Evolutionary conservation across 768 basidiomycete species (phyloP).

Genomic region (Sarcodon aspratus): DNA sequence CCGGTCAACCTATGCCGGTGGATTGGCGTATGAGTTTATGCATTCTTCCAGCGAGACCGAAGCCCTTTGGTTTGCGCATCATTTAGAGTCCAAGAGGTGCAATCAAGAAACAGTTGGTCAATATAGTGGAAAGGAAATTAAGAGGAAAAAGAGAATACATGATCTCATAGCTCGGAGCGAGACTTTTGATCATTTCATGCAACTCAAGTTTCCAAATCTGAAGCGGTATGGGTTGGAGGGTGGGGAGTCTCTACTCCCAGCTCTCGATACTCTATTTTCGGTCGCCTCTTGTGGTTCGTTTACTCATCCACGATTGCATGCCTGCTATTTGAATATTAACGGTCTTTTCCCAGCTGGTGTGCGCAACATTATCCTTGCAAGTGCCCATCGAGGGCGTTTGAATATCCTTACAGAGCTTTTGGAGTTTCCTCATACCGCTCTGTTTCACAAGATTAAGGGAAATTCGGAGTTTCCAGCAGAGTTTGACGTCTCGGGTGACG

Average conservation of each 20-base stretch:
- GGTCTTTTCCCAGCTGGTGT: conserved; percentile 40
- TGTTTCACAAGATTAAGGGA: conserved; percentile 86
- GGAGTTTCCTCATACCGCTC: conserved; percentile 46
- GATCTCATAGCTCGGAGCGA: conserved; percentile 65
- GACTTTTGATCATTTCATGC: conserved; percentile 75
- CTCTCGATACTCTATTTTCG: conserved; percentile 66
- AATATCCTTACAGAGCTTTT: conserved; percentile 78
- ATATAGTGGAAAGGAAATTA: conserved; percentile 14
- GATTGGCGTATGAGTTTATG: conserved; percentile 90
- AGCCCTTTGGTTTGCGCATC: conserved; percentile 80
- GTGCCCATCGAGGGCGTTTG: conserved; percentile 84
- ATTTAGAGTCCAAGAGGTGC: conserved; percentile 51
- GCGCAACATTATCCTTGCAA: conserved; percentile 63
- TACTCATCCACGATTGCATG: not conserved
- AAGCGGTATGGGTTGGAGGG: conserved; percentile 87
- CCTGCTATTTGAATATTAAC: not conserved
- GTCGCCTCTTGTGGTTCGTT: conserved; percentile 45
- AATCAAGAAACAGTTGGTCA: conserved; percentile 7
- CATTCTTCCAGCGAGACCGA: conserved; percentile 81
- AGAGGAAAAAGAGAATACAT: conserved; percentile 48
- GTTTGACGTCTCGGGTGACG: conserved; percentile 67
- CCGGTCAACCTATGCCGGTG: conserved; percentile 65
- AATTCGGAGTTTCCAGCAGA: conserved; percentile 60
- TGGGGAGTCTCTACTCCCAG: conserved; percentile 89
- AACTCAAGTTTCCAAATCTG: conserved; percentile 81